Conservation (phyloP, 768 basidiomycete species). For the Pilatotrama ljubarskyi region DNA sequence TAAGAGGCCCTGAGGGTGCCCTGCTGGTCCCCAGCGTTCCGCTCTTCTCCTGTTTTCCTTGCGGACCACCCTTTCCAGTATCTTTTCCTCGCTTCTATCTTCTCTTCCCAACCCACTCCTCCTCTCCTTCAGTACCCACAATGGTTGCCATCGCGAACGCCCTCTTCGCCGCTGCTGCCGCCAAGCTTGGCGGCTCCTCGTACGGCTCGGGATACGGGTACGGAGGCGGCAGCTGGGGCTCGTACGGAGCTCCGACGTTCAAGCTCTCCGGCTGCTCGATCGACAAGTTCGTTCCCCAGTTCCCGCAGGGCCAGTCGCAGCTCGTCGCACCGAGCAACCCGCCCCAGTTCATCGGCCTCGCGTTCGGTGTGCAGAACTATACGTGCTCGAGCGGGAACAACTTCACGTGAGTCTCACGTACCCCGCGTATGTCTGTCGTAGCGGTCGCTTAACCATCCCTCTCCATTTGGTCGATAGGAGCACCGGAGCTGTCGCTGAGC, state of each 20-base stretch:
- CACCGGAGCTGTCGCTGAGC: constrained; percentile 39
- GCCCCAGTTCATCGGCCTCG: constrained; percentile 45
- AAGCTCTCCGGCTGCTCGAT: constrained; percentile 28
- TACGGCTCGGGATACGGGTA: neutral
- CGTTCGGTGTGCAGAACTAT: constrained; percentile 55
- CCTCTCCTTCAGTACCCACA: neutral
- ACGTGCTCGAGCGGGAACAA: constrained; percentile 42
- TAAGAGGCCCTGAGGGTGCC: neutral
- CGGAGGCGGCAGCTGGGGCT: neutral
- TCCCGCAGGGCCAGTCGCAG: constrained; percentile 33
- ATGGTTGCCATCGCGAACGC: constrained; percentile 22
- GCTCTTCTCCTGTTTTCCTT: constrained; percentile 1
- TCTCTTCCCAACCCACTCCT: neutral
- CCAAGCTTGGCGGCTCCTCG: neutral
- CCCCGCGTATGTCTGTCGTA: neutral
- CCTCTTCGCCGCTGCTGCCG: constrained; percentile 17
- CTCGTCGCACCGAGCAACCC: constrained; percentile 39
- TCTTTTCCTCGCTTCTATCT: neutral
- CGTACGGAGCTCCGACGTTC: neutral
- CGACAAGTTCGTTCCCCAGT: constrained; percentile 23
- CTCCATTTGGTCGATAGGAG: constrained; percentile 34
- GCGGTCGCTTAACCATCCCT: neutral
- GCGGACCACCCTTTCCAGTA: neutral
- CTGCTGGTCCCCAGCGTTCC: neutral
- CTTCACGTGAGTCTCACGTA: constrained; percentile 41